phyloP scores from a whole-genome alignment of 2,329 filamentous ascomycete species.

The Fusarium vanettenii region DNA sequence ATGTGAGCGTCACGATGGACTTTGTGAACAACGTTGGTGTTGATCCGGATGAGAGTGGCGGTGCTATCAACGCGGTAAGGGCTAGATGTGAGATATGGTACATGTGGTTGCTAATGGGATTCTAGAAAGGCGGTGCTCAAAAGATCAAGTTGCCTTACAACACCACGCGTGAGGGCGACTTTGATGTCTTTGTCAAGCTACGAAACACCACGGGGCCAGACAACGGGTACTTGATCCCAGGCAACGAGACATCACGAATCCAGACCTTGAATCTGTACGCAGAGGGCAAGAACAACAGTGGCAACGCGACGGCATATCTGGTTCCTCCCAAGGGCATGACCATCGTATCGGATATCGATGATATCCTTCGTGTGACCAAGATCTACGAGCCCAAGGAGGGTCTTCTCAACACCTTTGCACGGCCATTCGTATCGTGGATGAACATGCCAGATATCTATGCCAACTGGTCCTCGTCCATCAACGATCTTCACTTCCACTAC shows the following conservation, averaged over 20 bases:
- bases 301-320: constrained; percentile 81
- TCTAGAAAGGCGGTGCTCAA: constrained; percentile 67
- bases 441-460: constrained; percentile 85
- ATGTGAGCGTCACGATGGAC: constrained; percentile 72
- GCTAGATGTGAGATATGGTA: no score
- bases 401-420: constrained; percentile 80
- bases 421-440: constrained; percentile 76
- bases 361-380: constrained; percentile 83
- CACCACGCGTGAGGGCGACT: constrained; percentile 77
- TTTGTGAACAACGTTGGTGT: constrained; percentile 59
- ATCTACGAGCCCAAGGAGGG: constrained; percentile 82
- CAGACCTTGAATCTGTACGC: constrained; percentile 77
- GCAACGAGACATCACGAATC: constrained; percentile 72
- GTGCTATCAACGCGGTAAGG: constrained; percentile 58
- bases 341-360: constrained; percentile 81
- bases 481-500: constrained; percentile 83
- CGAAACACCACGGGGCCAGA: constrained; percentile 64
- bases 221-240: constrained; percentile 64
- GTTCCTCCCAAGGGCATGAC: constrained; percentile 78
- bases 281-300: constrained; percentile 69
- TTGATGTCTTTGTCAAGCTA: constrained; percentile 76
- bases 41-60: constrained; percentile 67
- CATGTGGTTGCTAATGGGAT: background rate
- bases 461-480: constrained; percentile 76
- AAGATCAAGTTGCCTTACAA: constrained; percentile 71